phyloP scores from a whole-genome alignment of 2,329 filamentous ascomycete species.

The Penicillium decumbens region DNA sequence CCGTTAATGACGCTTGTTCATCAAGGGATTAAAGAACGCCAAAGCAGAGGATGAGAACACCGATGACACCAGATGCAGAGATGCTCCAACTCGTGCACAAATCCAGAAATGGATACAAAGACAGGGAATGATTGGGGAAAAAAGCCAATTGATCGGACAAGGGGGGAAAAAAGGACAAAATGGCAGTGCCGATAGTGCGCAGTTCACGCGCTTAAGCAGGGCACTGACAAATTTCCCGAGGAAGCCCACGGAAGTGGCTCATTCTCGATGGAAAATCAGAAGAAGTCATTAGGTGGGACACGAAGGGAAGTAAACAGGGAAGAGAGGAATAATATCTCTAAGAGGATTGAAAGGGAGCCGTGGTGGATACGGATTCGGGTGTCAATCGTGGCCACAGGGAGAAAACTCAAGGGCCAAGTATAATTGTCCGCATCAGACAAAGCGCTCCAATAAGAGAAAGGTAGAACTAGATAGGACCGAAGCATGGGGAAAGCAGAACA shows the following conservation, averaged over 20 bases:
- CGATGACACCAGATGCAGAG: background rate
- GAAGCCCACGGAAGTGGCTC: background rate
- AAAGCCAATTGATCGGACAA: background rate
- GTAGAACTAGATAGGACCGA: background rate
- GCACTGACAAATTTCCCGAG: background rate
- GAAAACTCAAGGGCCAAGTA: background rate
- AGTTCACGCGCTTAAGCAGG: conserved; percentile 4
- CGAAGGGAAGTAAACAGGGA: background rate
- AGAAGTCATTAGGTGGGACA: background rate
- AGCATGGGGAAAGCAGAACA: background rate
- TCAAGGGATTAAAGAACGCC: background rate
- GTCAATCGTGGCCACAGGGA: background rate
- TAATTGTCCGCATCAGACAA: background rate
- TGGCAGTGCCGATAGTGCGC: background rate
- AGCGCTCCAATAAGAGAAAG: too few relatives aligned
- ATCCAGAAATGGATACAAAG: background rate
- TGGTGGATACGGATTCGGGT: background rate
- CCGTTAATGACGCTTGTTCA: background rate
- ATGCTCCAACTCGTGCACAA: background rate
- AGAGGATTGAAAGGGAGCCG: background rate
- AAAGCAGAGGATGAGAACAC: background rate
- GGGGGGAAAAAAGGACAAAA: background rate
- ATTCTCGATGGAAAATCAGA: background rate
- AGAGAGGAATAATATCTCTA: background rate
- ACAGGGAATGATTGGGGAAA: background rate